Base-by-base conservation (phyloP, 352 stramenopile species). In the Phytopythium sindhum region DNA sequence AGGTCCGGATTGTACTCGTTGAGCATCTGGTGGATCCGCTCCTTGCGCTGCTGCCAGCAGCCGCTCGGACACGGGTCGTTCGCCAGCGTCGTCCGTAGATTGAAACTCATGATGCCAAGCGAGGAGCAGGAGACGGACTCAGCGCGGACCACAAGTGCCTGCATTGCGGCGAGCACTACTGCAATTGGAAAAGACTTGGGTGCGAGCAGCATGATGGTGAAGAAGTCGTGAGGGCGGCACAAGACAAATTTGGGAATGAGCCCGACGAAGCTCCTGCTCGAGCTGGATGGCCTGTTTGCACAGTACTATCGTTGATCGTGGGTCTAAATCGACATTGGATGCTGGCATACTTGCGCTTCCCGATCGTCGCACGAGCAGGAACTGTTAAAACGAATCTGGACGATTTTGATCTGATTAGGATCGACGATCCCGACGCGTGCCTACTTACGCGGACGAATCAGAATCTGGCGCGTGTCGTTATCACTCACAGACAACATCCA, bases 41-140 rank as follows among this genome's bases (percentile, higher is more conserved):
- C 57, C 57, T 90, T 82, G 60, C 83, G 83, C 57, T 77, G 57
- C 6, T 67, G 66, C 84, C 84, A 92, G 63, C 84, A 92, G 28
- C 84, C 84, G 29, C 62, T 72, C 0, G 84, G 84, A 61, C 84
- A 92, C 14, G 84, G 78, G 26, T 91, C 83, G 17, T 79, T 81
- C 24, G 83, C 83, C 9, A 84, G 63, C n/a, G 83, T 80, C 50
- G 83, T 91, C 45, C 83, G 80, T 31, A 91, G 48, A 41, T 91
- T 91, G 59, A 91, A 84, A 53, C 74, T 89, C 78, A 89, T 89
- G 31, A 89, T 69, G 35, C 81, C 81, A 44, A 88, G 53, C 2
- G 26, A n/a, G 5, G 1, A 39, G 24, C 2, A 2, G 14, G 17
- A 53, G 10, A 2, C 10, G 8, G 24, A 14, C 11, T 35, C 19